Evolutionary conservation across 495 filamentous ascomycete species (phyloP).

Genomic region (Hypoxylon fragiforme): DNA sequence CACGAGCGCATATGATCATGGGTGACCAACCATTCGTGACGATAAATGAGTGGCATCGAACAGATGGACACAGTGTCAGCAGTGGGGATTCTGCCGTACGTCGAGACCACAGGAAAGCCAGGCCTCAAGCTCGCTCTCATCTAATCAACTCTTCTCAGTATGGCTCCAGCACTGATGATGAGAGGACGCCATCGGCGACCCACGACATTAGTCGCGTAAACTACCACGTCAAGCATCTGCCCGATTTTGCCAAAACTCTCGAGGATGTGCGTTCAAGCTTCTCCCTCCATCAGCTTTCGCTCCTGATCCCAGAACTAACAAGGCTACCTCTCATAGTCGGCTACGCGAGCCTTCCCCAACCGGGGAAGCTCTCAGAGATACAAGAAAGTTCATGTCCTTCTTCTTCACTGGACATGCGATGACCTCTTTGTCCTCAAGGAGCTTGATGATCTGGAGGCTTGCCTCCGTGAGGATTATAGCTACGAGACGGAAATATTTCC

Average conservation of each 20-base stretch:
- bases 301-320: constrained; percentile 8
- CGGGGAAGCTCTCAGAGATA: constrained; percentile 50
- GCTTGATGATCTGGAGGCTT: constrained; percentile 53
- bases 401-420: constrained; percentile 59
- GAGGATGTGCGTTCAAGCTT: constrained; percentile 46
- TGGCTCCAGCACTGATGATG: constrained; percentile 46
- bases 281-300: background rate
- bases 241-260: constrained; percentile 51
- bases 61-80: constrained; percentile 47
- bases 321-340: constrained; percentile 43
- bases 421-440: constrained; percentile 57
- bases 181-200: constrained; percentile 47
- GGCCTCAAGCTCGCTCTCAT: constrained; percentile 33
- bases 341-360: constrained; percentile 54
- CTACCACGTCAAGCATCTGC: constrained; percentile 55
- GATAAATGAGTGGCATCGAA: constrained; percentile 48
- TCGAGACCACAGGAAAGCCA: constrained; percentile 32
- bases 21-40: constrained; percentile 46
- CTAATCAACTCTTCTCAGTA: constrained; percentile 42
- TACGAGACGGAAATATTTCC: constrained; percentile 53
- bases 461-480: constrained; percentile 51
- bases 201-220: constrained; percentile 57
- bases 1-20: constrained; percentile 39
- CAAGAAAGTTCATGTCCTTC: constrained; percentile 53
- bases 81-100: constrained; percentile 53